phyloP scores from a whole-genome alignment of 2,329 filamentous ascomycete species.

The Ascocoryne sarcoides region DNA sequence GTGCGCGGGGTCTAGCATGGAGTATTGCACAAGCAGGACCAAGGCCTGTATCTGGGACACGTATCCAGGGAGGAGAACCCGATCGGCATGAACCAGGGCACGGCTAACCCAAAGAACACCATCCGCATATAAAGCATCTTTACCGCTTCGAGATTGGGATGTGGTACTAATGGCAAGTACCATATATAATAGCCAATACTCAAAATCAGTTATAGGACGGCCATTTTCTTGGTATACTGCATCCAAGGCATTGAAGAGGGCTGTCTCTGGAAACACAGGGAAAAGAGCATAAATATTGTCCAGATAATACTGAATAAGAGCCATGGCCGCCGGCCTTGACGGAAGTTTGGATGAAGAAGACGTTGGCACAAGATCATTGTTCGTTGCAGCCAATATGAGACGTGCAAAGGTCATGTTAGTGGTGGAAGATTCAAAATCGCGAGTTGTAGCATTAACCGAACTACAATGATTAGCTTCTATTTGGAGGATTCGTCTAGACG shows the following conservation, averaged over 20 bases:
- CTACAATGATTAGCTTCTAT: slow-evolving; percentile 35
- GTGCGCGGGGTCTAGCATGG: slow-evolving; percentile 80
- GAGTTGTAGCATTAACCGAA: slow-evolving; percentile 86
- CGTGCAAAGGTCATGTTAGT: slow-evolving; percentile 89
- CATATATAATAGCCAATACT: slow-evolving; percentile 83
- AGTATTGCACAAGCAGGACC: slow-evolving; percentile 77
- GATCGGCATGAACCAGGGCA: slow-evolving; percentile 70
- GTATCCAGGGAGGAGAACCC: slow-evolving; percentile 77
- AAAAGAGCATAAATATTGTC: slow-evolving; percentile 71
- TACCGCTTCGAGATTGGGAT: slow-evolving; percentile 60
- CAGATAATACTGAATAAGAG: slow-evolving; percentile 75
- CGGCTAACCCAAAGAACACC: slow-evolving; percentile 48
- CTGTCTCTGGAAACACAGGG: slow-evolving; percentile 75
- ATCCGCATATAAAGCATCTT: slow-evolving; percentile 52
- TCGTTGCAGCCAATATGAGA: slow-evolving; percentile 74
- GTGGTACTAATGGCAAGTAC: slow-evolving; percentile 76
- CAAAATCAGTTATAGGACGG: slow-evolving; percentile 51
- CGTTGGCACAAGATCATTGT: slow-evolving; percentile 62
- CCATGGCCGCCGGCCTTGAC: slow-evolving; percentile 56
- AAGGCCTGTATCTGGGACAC: slow-evolving; percentile 81
- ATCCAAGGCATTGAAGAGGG: slow-evolving; percentile 69
- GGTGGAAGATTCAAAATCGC: slow-evolving; percentile 84
- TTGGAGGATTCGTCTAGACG: background rate
- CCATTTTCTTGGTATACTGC: slow-evolving; percentile 68
- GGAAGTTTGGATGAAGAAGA: slow-evolving; percentile 57